These are phyloP conservation scores for Cyclanthera cordifolia DNA, from an alignment of 306 rosid genomes.

Conservation along the genomic window DNA sequence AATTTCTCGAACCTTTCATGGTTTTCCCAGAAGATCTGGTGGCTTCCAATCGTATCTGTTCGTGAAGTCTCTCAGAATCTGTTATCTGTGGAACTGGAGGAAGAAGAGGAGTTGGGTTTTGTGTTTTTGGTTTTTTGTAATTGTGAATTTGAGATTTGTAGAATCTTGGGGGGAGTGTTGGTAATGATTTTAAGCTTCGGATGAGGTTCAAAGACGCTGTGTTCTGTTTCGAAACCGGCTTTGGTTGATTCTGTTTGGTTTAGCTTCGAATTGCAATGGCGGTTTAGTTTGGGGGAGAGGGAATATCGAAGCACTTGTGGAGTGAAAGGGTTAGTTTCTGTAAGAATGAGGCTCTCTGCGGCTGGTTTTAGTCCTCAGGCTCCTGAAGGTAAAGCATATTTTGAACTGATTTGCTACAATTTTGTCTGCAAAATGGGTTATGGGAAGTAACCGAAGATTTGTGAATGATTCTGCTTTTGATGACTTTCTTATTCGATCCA, in stretches of 20 bases:
- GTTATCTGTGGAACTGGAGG: background rate
- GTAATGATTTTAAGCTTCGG: conserved; percentile 28
- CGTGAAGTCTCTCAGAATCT: background rate
- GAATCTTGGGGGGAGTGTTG: conserved; percentile 32
- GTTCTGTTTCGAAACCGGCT: conserved; percentile 50
- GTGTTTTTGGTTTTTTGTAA: background rate
- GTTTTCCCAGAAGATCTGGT: conserved; percentile 52
- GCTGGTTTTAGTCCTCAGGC: conserved; percentile 82
- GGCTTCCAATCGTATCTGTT: conserved; percentile 5
- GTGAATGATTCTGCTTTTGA: conserved; percentile 6
- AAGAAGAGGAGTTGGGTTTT: background rate
- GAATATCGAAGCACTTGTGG: conserved; percentile 9
- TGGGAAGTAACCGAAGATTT: too few species aligned
- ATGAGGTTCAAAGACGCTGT: conserved; percentile 56
- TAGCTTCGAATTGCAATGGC: conserved; percentile 22
- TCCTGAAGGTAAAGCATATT: conserved; percentile 60
- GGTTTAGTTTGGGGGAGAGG: background rate
- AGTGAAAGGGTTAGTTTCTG: conserved; percentile 14
- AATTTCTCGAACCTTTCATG: conserved; percentile 13
- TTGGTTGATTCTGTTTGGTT: conserved; percentile 34
- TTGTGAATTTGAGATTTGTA: background rate
- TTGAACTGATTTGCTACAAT: background rate
- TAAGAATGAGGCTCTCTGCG: conserved; percentile 78
- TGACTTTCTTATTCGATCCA: conserved; percentile 3
- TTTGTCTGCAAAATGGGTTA: too few species aligned